Percentiles rank a stretch among this genome's conserved stretches.
These are phyloP conservation scores for Epichloe festucae DNA, from an alignment of 2,329 filamentous ascomycete genomes.

Conservation along the genomic window DNA sequence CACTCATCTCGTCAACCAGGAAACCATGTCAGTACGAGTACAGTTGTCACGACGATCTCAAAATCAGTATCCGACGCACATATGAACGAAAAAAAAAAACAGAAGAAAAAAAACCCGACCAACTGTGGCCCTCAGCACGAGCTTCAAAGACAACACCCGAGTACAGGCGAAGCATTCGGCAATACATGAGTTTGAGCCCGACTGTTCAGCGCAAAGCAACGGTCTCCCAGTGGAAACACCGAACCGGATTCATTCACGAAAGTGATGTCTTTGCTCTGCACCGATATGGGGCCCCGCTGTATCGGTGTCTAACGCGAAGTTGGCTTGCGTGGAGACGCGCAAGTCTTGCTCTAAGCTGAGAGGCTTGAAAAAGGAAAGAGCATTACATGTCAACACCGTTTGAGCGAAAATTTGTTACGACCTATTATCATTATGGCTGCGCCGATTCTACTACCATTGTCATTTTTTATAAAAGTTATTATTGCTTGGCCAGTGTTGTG, in stretches of 20 bases:
- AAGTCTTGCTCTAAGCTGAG: slow-evolving; percentile 3
- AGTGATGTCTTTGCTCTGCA: not conserved
- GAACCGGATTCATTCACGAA: not conserved
- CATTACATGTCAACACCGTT: not conserved
- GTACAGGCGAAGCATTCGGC: not conserved
- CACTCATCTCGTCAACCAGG: not conserved
- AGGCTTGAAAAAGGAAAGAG: not conserved
- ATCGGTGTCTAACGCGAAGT: not conserved
- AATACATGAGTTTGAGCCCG: not conserved
- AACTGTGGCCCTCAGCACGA: not conserved
- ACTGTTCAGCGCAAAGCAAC: not conserved
- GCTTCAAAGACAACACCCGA: not conserved
- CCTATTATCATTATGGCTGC: not conserved
- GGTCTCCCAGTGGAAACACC: not conserved
- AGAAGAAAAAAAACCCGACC: not conserved
- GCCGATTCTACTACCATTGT: slow-evolving; percentile 3
- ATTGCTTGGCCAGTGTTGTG: slow-evolving; percentile 4
- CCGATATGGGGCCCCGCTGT: not conserved
- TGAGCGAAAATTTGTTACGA: slow-evolving; percentile 4
- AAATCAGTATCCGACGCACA: not conserved
- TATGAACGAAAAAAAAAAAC: not conserved
- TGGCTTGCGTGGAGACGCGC: not conserved
- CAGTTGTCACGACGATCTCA: not conserved
- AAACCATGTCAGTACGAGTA: not conserved
- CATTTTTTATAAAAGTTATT: slow-evolving; percentile 6